Percentiles rank a stretch among this genome's conserved stretches.
phyloP scores from a whole-genome alignment of 2,329 filamentous ascomycete species.

The Monilinia fructicola region DNA sequence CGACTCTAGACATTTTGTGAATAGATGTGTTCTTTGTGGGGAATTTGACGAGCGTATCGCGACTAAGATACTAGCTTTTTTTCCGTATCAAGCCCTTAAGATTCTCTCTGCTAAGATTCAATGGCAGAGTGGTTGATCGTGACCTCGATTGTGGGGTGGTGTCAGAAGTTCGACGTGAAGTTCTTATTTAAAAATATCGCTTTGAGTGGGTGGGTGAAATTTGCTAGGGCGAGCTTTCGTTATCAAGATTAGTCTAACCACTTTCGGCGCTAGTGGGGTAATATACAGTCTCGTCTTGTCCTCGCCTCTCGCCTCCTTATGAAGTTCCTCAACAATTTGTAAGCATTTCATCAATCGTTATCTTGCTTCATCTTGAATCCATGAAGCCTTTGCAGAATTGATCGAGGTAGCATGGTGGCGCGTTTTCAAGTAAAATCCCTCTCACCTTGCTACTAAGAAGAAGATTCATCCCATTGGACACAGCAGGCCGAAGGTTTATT shows the following conservation, averaged over 20 bases:
- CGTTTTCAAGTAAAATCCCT: background rate
- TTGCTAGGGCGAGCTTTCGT: conserved; percentile 23
- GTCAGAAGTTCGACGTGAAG: conserved; percentile 18
- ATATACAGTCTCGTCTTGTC: conserved; percentile 6
- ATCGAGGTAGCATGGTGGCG: background rate
- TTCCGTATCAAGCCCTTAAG: conserved; percentile 3
- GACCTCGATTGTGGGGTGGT: conserved; percentile 20
- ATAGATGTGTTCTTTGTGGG: conserved; percentile 14
- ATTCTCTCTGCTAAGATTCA: conserved; percentile 8
- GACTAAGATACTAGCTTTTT: conserved; percentile 12
- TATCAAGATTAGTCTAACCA: conserved; percentile 13
- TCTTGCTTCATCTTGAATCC: background rate
- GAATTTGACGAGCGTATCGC: background rate
- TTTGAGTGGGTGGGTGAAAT: conserved; percentile 26
- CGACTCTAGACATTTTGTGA: conserved; percentile 46
- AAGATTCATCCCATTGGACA: background rate
- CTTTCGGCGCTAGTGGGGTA: conserved; percentile 9
- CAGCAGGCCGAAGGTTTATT: background rate
- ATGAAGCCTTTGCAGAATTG: background rate
- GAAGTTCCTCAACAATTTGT: background rate
- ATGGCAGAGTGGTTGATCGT: conserved; percentile 21
- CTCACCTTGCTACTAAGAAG: background rate
- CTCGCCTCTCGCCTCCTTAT: background rate
- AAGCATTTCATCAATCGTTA: background rate
- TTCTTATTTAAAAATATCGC: conserved; percentile 24